Percentiles rank a stretch among this genome's conserved stretches.
These are phyloP conservation scores for Fermentozyma sake DNA, from an alignment of 1,139 yeast species.

Conservation along the genomic window DNA sequence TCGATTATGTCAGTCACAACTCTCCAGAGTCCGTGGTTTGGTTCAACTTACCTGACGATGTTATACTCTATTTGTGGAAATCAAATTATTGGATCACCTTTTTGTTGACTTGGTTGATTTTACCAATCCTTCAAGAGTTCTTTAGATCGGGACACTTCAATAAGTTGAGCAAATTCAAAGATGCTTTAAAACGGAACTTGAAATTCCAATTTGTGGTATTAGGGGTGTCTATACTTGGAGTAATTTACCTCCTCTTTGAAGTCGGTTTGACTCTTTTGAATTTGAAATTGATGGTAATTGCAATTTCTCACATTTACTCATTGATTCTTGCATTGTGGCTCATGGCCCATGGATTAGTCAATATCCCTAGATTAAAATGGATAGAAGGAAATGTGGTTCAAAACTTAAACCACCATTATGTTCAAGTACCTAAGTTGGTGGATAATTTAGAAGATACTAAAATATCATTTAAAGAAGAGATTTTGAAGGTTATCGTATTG, in stretches of 20 bases:
- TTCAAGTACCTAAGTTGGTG: constrained; percentile 52
- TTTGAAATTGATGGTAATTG: constrained; percentile 66
- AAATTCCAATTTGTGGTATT: constrained; percentile 59
- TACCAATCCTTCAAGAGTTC: constrained; percentile 71
- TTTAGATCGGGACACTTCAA: constrained; percentile 66
- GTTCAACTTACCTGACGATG: constrained; percentile 33
- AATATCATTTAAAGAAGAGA: constrained; percentile 59
- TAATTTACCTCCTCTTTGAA: constrained; percentile 57
- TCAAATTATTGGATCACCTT: constrained; percentile 79
- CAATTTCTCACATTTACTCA: constrained; percentile 76
- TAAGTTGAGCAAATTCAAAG: constrained; percentile 41
- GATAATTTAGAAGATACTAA: constrained; percentile 65
- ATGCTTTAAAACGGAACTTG: constrained; percentile 55
- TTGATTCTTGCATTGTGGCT: constrained; percentile 74
- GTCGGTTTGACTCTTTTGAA: constrained; percentile 56
- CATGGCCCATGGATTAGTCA: constrained; percentile 77
- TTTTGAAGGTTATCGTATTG: constrained; percentile 55
- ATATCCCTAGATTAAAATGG: constrained; percentile 61
- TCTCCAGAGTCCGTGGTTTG: constrained; percentile 13
- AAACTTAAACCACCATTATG: constrained; percentile 43
- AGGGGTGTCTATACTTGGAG: constrained; percentile 48
- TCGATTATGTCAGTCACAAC: constrained; percentile 38
- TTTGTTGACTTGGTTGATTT: constrained; percentile 63
- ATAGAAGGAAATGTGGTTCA: constrained; percentile 37
- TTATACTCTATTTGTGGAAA: constrained; percentile 63